phyloP scores from a whole-genome alignment of 768 basidiomycete genomes.

The Suillus ampliporus region DNA sequence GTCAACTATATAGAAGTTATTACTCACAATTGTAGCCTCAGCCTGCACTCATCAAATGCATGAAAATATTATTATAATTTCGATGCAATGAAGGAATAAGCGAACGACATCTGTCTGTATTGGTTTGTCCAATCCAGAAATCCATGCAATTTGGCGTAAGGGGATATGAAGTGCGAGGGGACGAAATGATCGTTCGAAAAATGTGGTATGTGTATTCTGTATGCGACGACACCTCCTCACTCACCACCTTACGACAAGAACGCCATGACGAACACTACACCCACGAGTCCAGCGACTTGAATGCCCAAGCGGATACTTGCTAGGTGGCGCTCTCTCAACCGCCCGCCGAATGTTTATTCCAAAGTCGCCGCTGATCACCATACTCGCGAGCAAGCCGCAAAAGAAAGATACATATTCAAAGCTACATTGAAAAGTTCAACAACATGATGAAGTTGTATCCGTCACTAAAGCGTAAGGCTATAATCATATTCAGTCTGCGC shows the following conservation, averaged over 20 bases:
- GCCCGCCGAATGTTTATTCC: no score
- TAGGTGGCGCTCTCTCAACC: no score
- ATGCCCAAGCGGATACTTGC: no score
- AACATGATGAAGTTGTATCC: background rate
- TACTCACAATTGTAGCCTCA: no score
- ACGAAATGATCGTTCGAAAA: background rate
- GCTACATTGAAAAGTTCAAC: background rate
- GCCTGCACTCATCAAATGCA: no score
- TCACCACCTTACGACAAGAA: constrained; percentile 38
- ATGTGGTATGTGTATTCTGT: background rate
- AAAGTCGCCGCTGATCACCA: no score
- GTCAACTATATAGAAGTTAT: no score
- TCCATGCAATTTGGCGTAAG: no score
- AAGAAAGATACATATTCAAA: background rate
- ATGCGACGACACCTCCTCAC: background rate
- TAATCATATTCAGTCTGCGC: constrained; percentile 91
- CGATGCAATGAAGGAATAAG: background rate
- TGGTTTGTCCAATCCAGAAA: no score
- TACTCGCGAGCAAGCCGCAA: background rate
- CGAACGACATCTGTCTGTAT: background rate
- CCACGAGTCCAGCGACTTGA: constrained; percentile 35
- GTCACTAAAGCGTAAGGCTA: constrained; percentile 69
- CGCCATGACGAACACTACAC: constrained; percentile 39
- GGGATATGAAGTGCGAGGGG: no score
- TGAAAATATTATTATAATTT: no score